Evolutionary conservation across 2,329 filamentous ascomycete species (phyloP), one percentile per base, ranked within the genome.

Genomic region (Apiospora marii): DNA sequence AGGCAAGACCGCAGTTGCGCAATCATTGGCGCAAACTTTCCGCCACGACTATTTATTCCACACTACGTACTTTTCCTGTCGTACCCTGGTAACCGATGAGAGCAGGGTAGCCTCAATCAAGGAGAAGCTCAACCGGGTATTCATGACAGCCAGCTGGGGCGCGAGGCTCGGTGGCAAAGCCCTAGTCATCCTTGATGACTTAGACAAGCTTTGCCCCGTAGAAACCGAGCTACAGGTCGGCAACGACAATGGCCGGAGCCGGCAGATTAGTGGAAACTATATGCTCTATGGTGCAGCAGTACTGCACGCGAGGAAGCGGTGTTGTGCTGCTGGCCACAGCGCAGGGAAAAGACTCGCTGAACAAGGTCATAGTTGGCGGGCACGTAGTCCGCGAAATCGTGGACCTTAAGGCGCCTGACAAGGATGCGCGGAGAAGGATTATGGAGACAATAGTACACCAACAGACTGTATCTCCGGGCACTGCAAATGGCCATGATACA

Each of bases 141-240:
- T 99, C 80, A 94, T 96, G 86, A 89, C 91, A 27, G 96, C 96
- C 3, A 92, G 93, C 58, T 99, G 96, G 96, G 95, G 94, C 49
- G 94, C 96, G 48, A 89, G 96, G 73, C 87, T 96, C 0, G 95
- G 95, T 30, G 96, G 96, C 5, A 92, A 91, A 74, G 90, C 95
- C 0, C 81, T 98, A 3, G 93, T 99, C 27, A 90, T 99, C 68
- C 86, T 99, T 1, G 96, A 99, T 79, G 96, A 99, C 78, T 84
- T 99, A 8, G 96, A 99, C 82, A 94, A 94, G 78, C 87, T 99
- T 1, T 98, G 96, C 79, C 96, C 96, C 0, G 92, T 92, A 0
- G 97, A 99, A 83, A 98, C 95, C 0, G 96, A 99, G 81, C 87
- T 99, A 16, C 94, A 98, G 82, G 94, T 97, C 5, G 94, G 94